phyloP scores from a whole-genome alignment of 768 basidiomycete genomes.

The Leccinum variicolor region DNA sequence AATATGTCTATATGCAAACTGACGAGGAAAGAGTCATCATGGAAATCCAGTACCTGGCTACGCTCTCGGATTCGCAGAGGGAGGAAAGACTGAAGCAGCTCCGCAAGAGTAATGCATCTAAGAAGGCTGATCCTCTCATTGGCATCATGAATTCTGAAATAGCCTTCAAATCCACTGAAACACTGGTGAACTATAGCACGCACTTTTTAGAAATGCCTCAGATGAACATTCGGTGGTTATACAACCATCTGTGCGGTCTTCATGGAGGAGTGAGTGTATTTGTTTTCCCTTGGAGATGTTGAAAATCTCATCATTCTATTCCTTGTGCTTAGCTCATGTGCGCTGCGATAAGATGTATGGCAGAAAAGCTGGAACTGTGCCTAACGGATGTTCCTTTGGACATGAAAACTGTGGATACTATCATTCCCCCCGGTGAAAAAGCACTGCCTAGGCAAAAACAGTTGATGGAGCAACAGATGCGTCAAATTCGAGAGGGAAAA shows the following conservation, averaged over 20 bases:
- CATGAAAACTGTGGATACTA: too few relatives aligned
- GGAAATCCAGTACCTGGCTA: conserved; percentile 5
- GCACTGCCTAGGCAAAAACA: too few relatives aligned
- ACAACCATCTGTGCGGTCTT: neutral
- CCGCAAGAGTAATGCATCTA: neutral
- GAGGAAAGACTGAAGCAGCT: neutral
- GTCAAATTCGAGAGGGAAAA: too few relatives aligned
- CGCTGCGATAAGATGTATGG: neutral
- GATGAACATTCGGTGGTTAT: neutral
- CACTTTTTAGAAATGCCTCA: neutral
- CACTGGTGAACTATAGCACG: neutral
- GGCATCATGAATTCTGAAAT: neutral
- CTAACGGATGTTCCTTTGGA: neutral
- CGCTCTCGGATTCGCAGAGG: neutral
- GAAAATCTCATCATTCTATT: too few relatives aligned
- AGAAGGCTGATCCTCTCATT: neutral
- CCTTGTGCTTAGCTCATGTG: neutral
- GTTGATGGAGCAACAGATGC: too few relatives aligned
- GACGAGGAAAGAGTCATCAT: conserved; percentile 3
- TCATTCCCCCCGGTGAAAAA: too few relatives aligned
- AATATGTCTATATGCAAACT: conserved; percentile 14
- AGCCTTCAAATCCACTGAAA: neutral
- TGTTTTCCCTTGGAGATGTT: too few relatives aligned
- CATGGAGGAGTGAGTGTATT: neutral
- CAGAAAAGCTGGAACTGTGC: neutral